These are phyloP conservation scores for Marchantia polymorpha DNA, from an alignment of 225 moss, liverwort and hornwort genomes.

Conservation along the genomic window DNA sequence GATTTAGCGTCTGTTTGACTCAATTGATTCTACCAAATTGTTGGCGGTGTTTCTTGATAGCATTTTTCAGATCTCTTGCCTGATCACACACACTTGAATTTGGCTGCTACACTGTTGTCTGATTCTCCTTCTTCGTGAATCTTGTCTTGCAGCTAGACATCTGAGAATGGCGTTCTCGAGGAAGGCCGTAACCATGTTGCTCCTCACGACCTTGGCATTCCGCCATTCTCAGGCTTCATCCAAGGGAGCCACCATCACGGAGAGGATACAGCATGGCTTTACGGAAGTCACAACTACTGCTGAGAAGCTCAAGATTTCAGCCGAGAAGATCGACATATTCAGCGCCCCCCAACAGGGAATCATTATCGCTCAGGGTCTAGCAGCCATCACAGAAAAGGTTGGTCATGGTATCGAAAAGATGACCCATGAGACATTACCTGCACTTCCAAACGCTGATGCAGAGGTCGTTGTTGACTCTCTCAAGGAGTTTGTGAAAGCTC, in stretches of 20 bases:
- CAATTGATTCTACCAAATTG: no score
- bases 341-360: background rate
- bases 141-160: no score
- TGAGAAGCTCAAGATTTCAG: background rate
- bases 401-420: slow-evolving; percentile 1
- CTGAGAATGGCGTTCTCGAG: no score
- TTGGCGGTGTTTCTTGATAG: no score
- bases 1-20: no score
- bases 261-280: slow-evolving; percentile 12
- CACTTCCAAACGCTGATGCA: slow-evolving; percentile 27
- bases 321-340: background rate
- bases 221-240: no score
- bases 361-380: slow-evolving; percentile 13
- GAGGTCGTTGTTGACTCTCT: slow-evolving; percentile 26
- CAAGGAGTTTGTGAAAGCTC: slow-evolving; percentile 5
- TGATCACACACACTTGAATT: no score
- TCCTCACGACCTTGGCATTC: no score
- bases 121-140: no score
- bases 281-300: slow-evolving; percentile 23
- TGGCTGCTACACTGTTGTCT: no score
- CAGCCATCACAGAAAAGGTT: slow-evolving; percentile 25
- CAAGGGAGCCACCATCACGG: background rate
- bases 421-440: slow-evolving; percentile 6
- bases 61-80: no score
- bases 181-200: no score